phyloP scores from a whole-genome alignment of 2,329 filamentous ascomycete genomes.

The Metarhizium sp. region DNA sequence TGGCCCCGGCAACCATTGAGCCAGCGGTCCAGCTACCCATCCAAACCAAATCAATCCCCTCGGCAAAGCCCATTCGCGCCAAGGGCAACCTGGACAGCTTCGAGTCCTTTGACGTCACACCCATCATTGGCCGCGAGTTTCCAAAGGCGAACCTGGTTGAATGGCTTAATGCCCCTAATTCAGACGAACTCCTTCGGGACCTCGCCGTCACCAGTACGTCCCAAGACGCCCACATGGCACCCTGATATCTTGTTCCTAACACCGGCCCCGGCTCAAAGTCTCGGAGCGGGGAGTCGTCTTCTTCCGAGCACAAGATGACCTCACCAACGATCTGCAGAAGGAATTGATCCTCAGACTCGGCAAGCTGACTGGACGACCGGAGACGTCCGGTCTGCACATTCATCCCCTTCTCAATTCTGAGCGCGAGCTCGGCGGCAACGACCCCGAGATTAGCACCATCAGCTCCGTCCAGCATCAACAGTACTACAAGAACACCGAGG shows the following conservation, averaged over 20 bases:
- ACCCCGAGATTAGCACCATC: too few relatives aligned
- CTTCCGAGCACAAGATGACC: conserved; percentile 51
- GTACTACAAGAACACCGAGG: too few relatives aligned
- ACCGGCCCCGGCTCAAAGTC: conserved; percentile 30
- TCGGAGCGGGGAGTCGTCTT: conserved; percentile 62
- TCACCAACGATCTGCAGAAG: conserved; percentile 57
- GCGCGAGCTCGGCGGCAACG: conserved; percentile 38
- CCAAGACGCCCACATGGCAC: background rate
- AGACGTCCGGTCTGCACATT: conserved; percentile 46
- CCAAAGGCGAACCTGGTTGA: conserved; percentile 50
- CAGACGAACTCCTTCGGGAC: conserved; percentile 53
- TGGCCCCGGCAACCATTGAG: conserved; percentile 9
- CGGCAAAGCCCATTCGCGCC: conserved; percentile 34
- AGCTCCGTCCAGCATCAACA: too few relatives aligned
- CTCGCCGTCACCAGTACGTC: conserved; percentile 55
- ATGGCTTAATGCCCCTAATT: conserved; percentile 37
- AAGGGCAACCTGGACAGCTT: conserved; percentile 41
- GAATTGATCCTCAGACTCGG: conserved; percentile 52
- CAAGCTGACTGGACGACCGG: conserved; percentile 46
- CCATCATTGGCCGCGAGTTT: conserved; percentile 53
- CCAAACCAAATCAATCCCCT: conserved; percentile 3
- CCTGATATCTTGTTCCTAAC: too few relatives aligned
- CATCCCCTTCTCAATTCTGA: conserved; percentile 47
- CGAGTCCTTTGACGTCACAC: conserved; percentile 49
- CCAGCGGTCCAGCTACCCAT: conserved; percentile 1